Evolutionary conservation across 345 rosid species (phyloP), one percentile per base, ranked within the genome.

Genomic region (Melaleuca quinquenervia): DNA sequence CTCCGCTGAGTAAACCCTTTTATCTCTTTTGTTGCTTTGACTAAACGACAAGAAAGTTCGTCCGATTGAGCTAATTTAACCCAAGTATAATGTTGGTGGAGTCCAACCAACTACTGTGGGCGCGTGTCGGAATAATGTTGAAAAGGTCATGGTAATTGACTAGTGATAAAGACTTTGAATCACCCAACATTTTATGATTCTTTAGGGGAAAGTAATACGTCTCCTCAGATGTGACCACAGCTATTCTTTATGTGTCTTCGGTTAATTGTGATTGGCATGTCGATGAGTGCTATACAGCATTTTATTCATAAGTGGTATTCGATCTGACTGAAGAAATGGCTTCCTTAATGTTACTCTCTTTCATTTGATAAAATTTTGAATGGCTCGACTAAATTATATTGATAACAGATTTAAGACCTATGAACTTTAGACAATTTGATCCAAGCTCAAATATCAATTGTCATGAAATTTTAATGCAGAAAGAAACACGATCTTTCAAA

Each of bases 381-480:
- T 56, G 13, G 26, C 14, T 56, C 3, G 15, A 26, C 14, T 56
- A 56, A 12, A 41, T 0, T 55, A 0, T 10, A 4, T 24, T 22
- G 6, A 56, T 56, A 5, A 24, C 10, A 56, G 6, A 0, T 24
- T 56, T 24, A 56, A 27, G 62, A 26, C 7, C 6, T 6, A 11
- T 56, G 27, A 26, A 56, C 14, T 56, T 26, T 41, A 41, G 41
- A 41, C 4, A 41, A 41, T 41, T 41, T 4, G 41, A 41, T 41
- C 41, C 41, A 41, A 41, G 41, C 41, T 41, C 41, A 2, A 41
- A 41, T 41, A 41, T 4, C 41, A 41, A 41, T 41, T 41, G 41
- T 41, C 41, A 4, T 41, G 41, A 41, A 41, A 41, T 41, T 41
- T 41, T 41, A 41, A 41, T 41, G 41, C 41, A 4, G 41, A 41